A percentile compares a stretch with the other conserved stretches of the same genome.
phyloP scores from a whole-genome alignment of 768 basidiomycete species.

The Cantharellus anzutake region DNA sequence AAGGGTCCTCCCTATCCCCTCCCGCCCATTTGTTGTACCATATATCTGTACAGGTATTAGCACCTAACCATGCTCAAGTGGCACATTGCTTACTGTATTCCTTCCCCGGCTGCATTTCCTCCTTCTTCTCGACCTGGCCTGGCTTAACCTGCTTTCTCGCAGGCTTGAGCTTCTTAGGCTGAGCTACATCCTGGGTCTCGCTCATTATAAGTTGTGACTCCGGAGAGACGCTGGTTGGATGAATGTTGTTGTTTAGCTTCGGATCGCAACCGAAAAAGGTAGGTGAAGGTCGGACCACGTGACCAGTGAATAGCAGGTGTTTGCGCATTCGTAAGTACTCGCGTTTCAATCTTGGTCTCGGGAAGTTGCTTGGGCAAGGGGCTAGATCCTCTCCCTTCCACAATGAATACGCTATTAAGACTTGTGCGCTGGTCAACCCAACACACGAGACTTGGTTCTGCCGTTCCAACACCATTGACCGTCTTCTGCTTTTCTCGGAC shows the following conservation, averaged over 20 bases:
- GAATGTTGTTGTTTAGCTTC: no score
- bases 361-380: no score
- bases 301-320: no score
- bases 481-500: background rate
- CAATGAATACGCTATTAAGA: no score
- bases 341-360: no score
- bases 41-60: slow-evolving; percentile 35
- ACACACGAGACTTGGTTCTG: no score
- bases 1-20: slow-evolving; percentile 89
- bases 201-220: slow-evolving; percentile 4
- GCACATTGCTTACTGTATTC: slow-evolving; percentile 63
- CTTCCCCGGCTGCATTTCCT: slow-evolving; percentile 80
- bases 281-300: background rate
- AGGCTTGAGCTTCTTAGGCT: slow-evolving; percentile 56
- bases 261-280: background rate
- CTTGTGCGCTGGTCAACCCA: no score
- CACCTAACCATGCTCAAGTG: background rate
- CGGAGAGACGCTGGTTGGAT: background rate
- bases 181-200: slow-evolving; percentile 2
- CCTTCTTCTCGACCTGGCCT: slow-evolving; percentile 77
- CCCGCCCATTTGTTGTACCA: slow-evolving; percentile 99
- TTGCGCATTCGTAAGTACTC: no score
- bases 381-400: no score
- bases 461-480: no score
- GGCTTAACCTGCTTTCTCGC: slow-evolving; percentile 87